Conservation (phyloP, 495 filamentous ascomycete genomes). For the Mytilinidion resinicola region DNA sequence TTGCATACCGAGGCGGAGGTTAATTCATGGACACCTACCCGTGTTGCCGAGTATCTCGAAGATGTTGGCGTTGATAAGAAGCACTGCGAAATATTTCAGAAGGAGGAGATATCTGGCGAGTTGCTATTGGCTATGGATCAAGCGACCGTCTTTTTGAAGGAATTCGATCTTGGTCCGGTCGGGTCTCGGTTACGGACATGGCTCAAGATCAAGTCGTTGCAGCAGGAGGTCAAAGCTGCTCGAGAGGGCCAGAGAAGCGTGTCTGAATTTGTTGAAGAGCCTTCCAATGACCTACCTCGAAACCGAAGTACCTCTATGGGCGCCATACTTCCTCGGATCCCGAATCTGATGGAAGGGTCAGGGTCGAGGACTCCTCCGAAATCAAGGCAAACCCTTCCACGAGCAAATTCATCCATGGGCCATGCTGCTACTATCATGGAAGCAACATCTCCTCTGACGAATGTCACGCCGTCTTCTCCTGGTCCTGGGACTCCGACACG, state of each 20-base stretch:
- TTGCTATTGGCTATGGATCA: slow-evolving; percentile 93
- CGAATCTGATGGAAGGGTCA: slow-evolving; percentile 46
- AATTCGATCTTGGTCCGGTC: slow-evolving; percentile 88
- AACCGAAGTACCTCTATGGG: slow-evolving; percentile 40
- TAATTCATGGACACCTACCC: slow-evolving; percentile 59
- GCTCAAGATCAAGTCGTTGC: slow-evolving; percentile 84
- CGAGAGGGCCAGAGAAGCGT: slow-evolving; percentile 32
- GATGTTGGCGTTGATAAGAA: slow-evolving; percentile 69
- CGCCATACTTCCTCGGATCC: slow-evolving; percentile 55
- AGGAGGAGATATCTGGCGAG: slow-evolving; percentile 94
- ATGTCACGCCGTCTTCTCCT: slow-evolving; percentile 39
- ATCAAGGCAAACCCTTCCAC: slow-evolving; percentile 10
- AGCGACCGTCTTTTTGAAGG: slow-evolving; percentile 84
- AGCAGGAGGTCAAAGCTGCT: slow-evolving; percentile 65
- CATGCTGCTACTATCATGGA: slow-evolving; percentile 29
- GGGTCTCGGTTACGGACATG: slow-evolving; percentile 86
- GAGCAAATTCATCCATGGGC: slow-evolving; percentile 19
- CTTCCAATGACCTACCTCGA: slow-evolving; percentile 19
- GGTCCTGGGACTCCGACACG: slow-evolving; percentile 31
- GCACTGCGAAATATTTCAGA: slow-evolving; percentile 88
- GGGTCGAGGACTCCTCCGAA: slow-evolving; percentile 15
- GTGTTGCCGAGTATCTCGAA: slow-evolving; percentile 82
- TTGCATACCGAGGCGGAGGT: slow-evolving; percentile 41
- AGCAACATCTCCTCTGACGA: slow-evolving; percentile 40
- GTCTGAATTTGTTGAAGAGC: slow-evolving; percentile 33